phyloP scores from a whole-genome alignment of 2,329 filamentous ascomycete species.

The Purpureocillium takamizusanense region DNA sequence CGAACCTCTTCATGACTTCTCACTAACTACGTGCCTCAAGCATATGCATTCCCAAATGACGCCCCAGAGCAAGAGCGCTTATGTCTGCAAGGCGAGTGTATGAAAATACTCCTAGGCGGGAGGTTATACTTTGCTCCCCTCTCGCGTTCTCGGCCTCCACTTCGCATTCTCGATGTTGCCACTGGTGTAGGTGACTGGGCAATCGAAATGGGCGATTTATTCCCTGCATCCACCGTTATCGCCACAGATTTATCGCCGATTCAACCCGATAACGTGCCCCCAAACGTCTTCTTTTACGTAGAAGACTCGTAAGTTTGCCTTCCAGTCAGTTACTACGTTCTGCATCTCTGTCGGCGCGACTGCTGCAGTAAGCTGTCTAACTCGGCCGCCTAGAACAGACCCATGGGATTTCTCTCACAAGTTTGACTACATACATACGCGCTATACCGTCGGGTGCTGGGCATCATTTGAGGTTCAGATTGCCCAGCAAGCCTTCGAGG shows the following conservation, averaged over 20 bases:
- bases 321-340: too few species aligned
- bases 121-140: constrained; percentile 20
- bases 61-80: constrained; percentile 19
- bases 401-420: constrained; percentile 8
- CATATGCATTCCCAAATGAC: constrained; percentile 15
- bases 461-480: background rate
- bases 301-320: constrained; percentile 33
- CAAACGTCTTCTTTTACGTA: constrained; percentile 44
- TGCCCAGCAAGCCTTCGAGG: background rate
- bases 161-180: constrained; percentile 21
- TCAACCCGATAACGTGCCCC: constrained; percentile 33
- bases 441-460: background rate
- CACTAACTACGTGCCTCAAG: constrained; percentile 2
- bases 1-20: background rate
- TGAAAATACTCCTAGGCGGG: constrained; percentile 16
- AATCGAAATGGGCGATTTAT: constrained; percentile 27
- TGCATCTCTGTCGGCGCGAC: too few species aligned
- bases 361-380: too few species aligned
- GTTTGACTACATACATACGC: constrained; percentile 13
- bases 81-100: constrained; percentile 19
- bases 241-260: constrained; percentile 25
- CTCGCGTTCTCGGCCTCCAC: constrained; percentile 7
- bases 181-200: constrained; percentile 35
- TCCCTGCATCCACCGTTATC: constrained; percentile 18
- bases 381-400: too few species aligned